Base-by-base conservation (phyloP, 2,329 filamentous ascomycete genomes). In the Microcyclosporella mali region DNA sequence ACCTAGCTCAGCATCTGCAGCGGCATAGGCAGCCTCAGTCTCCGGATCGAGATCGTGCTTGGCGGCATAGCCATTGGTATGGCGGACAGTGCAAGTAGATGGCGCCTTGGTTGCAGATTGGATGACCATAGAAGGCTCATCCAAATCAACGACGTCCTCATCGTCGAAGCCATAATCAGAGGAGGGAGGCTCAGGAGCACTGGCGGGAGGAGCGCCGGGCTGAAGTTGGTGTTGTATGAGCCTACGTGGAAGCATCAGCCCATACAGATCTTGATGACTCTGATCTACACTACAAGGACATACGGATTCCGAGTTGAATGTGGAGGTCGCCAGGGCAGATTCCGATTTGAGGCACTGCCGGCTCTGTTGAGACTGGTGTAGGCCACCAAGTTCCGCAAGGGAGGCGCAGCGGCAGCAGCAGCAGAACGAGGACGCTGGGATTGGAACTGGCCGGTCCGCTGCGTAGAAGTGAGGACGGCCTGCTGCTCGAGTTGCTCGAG, bases 161-260 rank as follows among this genome's bases (percentile, higher is more conserved):
- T 71, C 65, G 41, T 70, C 68, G 36, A 67, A 60, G 36, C 68
- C 69, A 53, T 72, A 71, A 53, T 72, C 68, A 3, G 63, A 65
- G 1, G 63, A 64, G 2, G 58, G 57, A 2, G 55, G 56, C 1
- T 51, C 49, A 3, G 53, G 52, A 4, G 53, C 53, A 34, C 50
- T 56, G 16, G 52, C 37, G 6, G 53, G 52, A n/a, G 55, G 55
- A 2, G 47, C 51, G 33, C 33, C 46, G 17, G 40, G 19, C 30
- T 37, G 44, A n/a, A 37, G 36, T 12, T 46, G 35, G 28, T 37
- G 19, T 33, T 46, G 50, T 18, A 40, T 43, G 3, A 42, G 37
- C 31, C 46, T 45, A 28, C 36, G 17, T n/a, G 10, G 38, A 30
- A 15, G 47, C 17, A 37, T 14, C 15, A 14, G 30, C n/a, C 30